Base-by-base conservation (phyloP, 75 land plant genomes). In the Sequoiadendron giganteum region DNA sequence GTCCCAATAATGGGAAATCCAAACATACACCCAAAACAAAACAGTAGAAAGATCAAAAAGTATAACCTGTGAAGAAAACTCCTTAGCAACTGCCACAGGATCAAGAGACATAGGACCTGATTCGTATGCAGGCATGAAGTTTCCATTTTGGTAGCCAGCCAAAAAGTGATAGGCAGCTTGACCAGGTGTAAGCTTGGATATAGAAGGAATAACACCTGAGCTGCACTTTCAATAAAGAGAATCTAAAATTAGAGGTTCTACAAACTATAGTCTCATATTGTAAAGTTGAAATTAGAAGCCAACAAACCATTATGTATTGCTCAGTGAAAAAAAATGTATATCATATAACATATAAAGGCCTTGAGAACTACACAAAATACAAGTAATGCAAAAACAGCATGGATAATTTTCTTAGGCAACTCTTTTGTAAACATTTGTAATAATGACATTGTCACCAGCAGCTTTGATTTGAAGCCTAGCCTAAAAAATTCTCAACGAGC, bases 81-180 rank as follows among this genome's bases (percentile, higher is more conserved):
- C 88, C 86, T 91, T 92, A 18, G 97, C 94, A 86, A 94, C 93
- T 15, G 75, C 90, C 45, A 93, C 85, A 34, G 96, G 95, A 85
- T 94, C 92, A 85, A 92, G 86, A 88, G 95, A 90, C 40, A 90
- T 89, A 58, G 93, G 93, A 70, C 94, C 90, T 56, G 90, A 86
- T 87, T 52, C 76, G 43, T 93, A 95, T 38, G 90, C 91, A 87
- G 97, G 95, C 34, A 91, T 80, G 83, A 94, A 95, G 30, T 89
- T 88, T 28, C 95, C 93, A 89, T 91, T 91, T 55, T 92, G 91
- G 89, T 95, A 95, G 43, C 97, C 96, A 54, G 96, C 96, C 55
- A 95, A 65, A 87, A 93, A 95, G 73, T 93, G 93, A 88, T 93
- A 91, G 58, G 93, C 96, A 75, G 93, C 92, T 90, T 95, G 96